Evolutionary conservation across 192 early-diverging fungal genomes (phyloP).

Genomic region (Phycomyces nitens): DNA sequence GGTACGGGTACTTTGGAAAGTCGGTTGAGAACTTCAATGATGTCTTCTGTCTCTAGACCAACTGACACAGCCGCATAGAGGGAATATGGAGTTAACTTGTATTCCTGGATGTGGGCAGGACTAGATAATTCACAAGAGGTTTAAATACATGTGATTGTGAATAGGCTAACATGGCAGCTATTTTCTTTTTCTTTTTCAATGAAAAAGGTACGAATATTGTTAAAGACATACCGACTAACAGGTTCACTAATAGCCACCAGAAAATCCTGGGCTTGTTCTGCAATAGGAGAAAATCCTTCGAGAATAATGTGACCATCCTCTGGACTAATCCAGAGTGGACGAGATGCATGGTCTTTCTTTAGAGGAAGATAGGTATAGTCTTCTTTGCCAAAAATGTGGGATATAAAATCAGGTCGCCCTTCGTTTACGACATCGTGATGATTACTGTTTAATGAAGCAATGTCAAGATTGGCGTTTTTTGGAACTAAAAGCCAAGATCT

Average conservation of each 20-base stretch:
- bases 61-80: slow-evolving; percentile 98
- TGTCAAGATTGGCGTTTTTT: slow-evolving; percentile 37
- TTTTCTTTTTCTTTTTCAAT: too few relatives aligned
- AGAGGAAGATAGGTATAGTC: slow-evolving; percentile 78
- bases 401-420: slow-evolving; percentile 43
- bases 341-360: slow-evolving; percentile 82
- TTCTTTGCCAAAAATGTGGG: slow-evolving; percentile 61
- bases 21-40: slow-evolving; percentile 85
- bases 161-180: too few relatives aligned
- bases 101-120: slow-evolving; percentile 83
- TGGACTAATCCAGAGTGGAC: slow-evolving; percentile 90
- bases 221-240: slow-evolving; percentile 62
- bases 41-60: slow-evolving; percentile 86
- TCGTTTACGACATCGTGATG: not conserved
- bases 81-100: slow-evolving; percentile 90
- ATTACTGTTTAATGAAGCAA: slow-evolving; percentile 12
- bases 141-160: too few relatives aligned
- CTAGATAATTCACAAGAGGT: too few relatives aligned
- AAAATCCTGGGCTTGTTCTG: slow-evolving; percentile 94
- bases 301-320: slow-evolving; percentile 82
- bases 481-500: slow-evolving; percentile 28
- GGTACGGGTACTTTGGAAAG: slow-evolving; percentile 89
- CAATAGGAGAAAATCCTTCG: slow-evolving; percentile 96
- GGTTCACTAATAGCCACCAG: slow-evolving; percentile 95
- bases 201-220: slow-evolving; percentile 1